These are phyloP conservation scores for Hypoxylon sp. DNA, from an alignment of 2,329 filamentous ascomycete species.

Conservation along the genomic window DNA sequence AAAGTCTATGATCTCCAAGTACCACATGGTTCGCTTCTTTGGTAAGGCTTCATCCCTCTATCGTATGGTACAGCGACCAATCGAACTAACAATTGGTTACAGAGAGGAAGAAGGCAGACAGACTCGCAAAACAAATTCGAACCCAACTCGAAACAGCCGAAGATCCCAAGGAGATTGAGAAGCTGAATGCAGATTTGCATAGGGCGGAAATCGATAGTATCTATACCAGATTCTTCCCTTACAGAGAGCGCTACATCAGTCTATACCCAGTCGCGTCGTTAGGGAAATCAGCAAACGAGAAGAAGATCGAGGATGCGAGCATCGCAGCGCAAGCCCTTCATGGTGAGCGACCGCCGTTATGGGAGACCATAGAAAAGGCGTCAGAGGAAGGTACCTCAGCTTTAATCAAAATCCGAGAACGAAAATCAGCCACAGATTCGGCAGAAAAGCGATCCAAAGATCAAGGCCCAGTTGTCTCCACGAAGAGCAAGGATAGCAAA, in stretches of 20 bases:
- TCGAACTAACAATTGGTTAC: conserved; percentile 20
- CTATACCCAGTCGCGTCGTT: conserved; percentile 58
- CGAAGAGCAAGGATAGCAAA: conserved; percentile 22
- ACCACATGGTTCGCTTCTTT: conserved; percentile 87
- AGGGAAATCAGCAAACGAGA: conserved; percentile 46
- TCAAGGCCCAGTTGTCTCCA: conserved; percentile 21
- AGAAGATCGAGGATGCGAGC: conserved; percentile 51
- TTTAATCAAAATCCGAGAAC: conserved; percentile 43
- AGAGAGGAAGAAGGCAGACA: conserved; percentile 78
- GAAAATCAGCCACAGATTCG: conserved; percentile 33
- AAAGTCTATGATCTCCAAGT: conserved; percentile 77
- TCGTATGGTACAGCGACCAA: not conserved
- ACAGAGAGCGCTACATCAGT: conserved; percentile 74
- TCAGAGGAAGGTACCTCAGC: conserved; percentile 52
- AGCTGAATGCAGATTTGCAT: conserved; percentile 67
- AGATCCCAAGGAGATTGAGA: conserved; percentile 60
- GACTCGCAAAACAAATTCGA: conserved; percentile 70
- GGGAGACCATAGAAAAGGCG: conserved; percentile 71
- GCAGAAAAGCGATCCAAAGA: conserved; percentile 15
- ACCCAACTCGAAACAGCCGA: conserved; percentile 63
- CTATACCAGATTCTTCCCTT: conserved; percentile 77
- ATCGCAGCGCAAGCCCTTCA: conserved; percentile 53
- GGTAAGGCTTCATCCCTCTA: conserved; percentile 58
- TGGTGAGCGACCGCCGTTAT: conserved; percentile 67
- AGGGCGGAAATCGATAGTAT: conserved; percentile 76